Percentiles rank a stretch among this genome's conserved stretches.
phyloP scores from a whole-genome alignment of 2,329 filamentous ascomycete species.

The Plenodomus biglobosus region DNA sequence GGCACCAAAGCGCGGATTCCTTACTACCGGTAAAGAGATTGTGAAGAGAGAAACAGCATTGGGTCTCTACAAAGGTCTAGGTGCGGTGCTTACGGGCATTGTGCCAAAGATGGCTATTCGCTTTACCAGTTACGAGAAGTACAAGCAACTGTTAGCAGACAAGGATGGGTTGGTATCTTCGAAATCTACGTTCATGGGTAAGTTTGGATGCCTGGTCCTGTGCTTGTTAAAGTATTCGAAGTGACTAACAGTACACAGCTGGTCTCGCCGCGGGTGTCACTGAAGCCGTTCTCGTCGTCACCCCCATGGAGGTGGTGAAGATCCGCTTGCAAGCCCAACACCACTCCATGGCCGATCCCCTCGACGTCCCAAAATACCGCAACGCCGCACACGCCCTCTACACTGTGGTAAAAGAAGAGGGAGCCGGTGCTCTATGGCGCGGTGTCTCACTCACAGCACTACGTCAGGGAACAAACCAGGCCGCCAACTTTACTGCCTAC shows the following conservation, averaged over 20 bases:
- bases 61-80: slow-evolving; percentile 96
- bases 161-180: slow-evolving; percentile 67
- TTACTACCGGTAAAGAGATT: slow-evolving; percentile 83
- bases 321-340: slow-evolving; percentile 97
- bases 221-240: neutral
- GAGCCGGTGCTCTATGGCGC: slow-evolving; percentile 81
- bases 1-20: slow-evolving; percentile 80
- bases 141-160: slow-evolving; percentile 81
- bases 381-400: slow-evolving; percentile 83
- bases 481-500: slow-evolving; percentile 95
- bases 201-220: slow-evolving; percentile 27
- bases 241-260: slow-evolving; percentile 52
- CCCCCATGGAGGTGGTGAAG: slow-evolving; percentile 99
- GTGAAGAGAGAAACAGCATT: slow-evolving; percentile 86
- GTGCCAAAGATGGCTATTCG: slow-evolving; percentile 99
- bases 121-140: slow-evolving; percentile 95
- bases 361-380: slow-evolving; percentile 95
- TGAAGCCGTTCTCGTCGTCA: slow-evolving; percentile 94
- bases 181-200: slow-evolving; percentile 70
- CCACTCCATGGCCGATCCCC: slow-evolving; percentile 95
- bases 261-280: slow-evolving; percentile 92
- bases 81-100: slow-evolving; percentile 92
- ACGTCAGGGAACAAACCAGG: slow-evolving; percentile 94
- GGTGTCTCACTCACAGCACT: slow-evolving; percentile 92
- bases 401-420: slow-evolving; percentile 91